Evolutionary conservation across 257 asterid genomes (phyloP), one percentile per base, ranked within the genome.

Genomic region (Paulownia fortunei): DNA sequence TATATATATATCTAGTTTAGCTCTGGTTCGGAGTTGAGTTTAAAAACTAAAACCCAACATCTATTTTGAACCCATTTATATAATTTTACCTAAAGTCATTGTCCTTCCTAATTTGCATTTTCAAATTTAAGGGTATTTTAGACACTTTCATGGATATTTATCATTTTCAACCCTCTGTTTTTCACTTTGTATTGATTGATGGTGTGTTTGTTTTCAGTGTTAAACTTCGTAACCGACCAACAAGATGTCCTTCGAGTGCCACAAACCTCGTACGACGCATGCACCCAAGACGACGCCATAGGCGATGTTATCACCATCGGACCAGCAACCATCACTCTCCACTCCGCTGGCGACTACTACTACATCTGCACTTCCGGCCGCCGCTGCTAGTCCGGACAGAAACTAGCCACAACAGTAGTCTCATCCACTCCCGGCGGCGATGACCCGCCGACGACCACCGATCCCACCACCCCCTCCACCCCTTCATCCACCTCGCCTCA

Each of bases 321-420:
- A 39, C 90, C 88, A 5, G 73, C 81, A 8, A 86, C 69, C 62
- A 8, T 86, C 11, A 81, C 82, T 23, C 85, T 86, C 30, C 58
- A 4, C 63, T 15, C 88, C 0, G 47, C 82, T 12, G 88, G 88
- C 7, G 66, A 76, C 18, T 84, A 82, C 77, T 73, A 81, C 49
- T 86, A 71, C 76, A 84, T 86, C 18, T 86, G 86, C 79, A 79
- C 88, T 6, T 0, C 84, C 1, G 86, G 80, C 15, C 10, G 63
- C 46, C 90, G 84, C 46, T 86, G 90, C 66, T 30, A 2, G 13
- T 6, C 8, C 0, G 90, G 88, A 4, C 86, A 84, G 80, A 86
- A 78, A 46, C 82, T 86, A 0, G 79, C 82, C 27, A 73, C 82
- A 8, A 69, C 76, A 3, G 87, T 84, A 2, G 13, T n/a, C 72